Evolutionary conservation across 2,329 filamentous ascomycete species (phyloP).

Genomic region (Aspergillus ustus): DNA sequence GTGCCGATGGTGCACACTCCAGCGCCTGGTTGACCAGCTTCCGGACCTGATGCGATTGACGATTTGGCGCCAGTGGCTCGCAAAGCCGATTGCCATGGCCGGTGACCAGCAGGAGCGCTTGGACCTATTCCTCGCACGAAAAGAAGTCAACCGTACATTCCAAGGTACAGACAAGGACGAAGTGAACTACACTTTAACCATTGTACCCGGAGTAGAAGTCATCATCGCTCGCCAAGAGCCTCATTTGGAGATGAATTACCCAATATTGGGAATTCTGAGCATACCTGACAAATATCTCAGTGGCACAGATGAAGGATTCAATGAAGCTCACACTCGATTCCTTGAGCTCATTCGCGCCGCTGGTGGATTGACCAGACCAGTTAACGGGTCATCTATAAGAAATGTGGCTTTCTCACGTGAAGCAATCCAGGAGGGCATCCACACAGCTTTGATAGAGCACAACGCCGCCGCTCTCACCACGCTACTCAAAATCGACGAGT

Average conservation of each 20-base stretch:
- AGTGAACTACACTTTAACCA: conserved; percentile 27
- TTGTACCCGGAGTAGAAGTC: conserved; percentile 27
- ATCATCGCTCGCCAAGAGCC: conserved; percentile 25
- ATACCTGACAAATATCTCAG: conserved; percentile 24
- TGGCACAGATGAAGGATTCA: conserved; percentile 34
- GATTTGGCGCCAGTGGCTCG: conserved; percentile 41
- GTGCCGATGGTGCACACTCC: conserved; percentile 46
- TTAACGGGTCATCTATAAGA: conserved; percentile 13
- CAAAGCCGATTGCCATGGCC: conserved; percentile 29
- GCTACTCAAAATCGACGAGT: conserved; percentile 47
- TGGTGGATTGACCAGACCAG: conserved; percentile 27
- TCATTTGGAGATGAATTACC: conserved; percentile 13
- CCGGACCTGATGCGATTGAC: conserved; percentile 40
- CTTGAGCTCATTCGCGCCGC: conserved; percentile 44
- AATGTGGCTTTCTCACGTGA: conserved; percentile 35
- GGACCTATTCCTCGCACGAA: conserved; percentile 27
- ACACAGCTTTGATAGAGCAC: conserved; percentile 40
- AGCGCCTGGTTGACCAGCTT: conserved; percentile 39
- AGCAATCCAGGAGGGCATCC: conserved; percentile 45
- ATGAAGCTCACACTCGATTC: conserved; percentile 33
- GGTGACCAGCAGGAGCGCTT: conserved; percentile 22
- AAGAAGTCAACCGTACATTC: conserved; percentile 24
- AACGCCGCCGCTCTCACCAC: conserved; percentile 38
- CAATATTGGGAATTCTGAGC: conserved; percentile 26
- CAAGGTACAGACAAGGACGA: conserved; percentile 20